phyloP scores from a whole-genome alignment of 148 eudicot genomes.

The Camellia japonica region DNA sequence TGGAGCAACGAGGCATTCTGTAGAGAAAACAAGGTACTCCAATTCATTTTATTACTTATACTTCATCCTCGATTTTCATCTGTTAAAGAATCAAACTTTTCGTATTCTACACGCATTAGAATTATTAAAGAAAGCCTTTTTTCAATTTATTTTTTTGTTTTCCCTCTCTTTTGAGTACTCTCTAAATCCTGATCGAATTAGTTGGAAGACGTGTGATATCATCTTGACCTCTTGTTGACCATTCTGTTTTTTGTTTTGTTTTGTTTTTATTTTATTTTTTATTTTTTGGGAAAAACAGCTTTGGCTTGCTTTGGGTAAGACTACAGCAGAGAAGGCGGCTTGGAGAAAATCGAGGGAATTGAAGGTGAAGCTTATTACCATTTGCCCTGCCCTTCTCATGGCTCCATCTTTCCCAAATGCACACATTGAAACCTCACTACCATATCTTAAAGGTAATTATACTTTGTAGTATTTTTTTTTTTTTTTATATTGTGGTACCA shows the following conservation, averaged over 20 bases:
- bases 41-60: not conserved
- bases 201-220: no score
- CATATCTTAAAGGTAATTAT: conserved; percentile 30
- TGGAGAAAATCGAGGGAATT: conserved; percentile 24
- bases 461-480: not conserved
- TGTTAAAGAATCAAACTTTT: no score
- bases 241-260: not conserved
- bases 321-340: conserved; percentile 34
- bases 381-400: conserved; percentile 32
- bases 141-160: no score
- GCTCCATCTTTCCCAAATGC: conserved; percentile 28
- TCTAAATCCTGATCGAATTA: no score
- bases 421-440: conserved; percentile 23
- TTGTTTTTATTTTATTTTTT: not conserved
- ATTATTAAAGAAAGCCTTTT: no score
- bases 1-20: conserved; percentile 37
- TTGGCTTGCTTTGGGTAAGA: conserved; percentile 39
- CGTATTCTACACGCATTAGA: no score
- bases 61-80: no score
- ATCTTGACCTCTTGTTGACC: no score
- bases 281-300: conserved; percentile 8
- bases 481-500: no score
- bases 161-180: no score
- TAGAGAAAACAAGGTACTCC: conserved; percentile 30
- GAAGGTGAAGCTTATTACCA: conserved; percentile 30